Evolutionary conservation across 1,284 basidiomycete genomes (phyloP), one percentile per base, ranked within the genome.

Genomic region (Psilocybe mexicana): DNA sequence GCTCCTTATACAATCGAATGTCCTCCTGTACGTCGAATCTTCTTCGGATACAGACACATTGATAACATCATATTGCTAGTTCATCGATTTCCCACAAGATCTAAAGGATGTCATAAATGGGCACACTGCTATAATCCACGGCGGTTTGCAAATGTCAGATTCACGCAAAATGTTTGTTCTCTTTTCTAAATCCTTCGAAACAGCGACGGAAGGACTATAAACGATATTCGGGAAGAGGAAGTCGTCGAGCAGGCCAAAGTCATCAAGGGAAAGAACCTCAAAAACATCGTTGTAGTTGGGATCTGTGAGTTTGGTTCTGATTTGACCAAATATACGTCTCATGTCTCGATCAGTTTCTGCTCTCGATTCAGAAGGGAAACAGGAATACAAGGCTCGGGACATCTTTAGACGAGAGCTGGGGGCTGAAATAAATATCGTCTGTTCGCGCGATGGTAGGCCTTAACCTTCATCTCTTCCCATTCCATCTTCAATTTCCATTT

Each of bases 31-130:
- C 57, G 64, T 57, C 2, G 18, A n/a, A 28, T 10, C 11, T 18
- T 18, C n/a, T 25, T 6, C 6, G 3, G 6, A 8, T 24, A 14
- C 6, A 10, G 3, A 11, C 26, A n/a, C 23, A 2, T 40, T 45
- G 23, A 47, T 5, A 7, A 11, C 12, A 45, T 8, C 12, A 35
- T 35, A 35, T 51, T 68, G 69, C 1, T 70, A 79, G 48, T 81
- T 80, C 63, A 73, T 79, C 14, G 80, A 82, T 64, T 81, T 80
- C 58, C 80, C 79, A 3, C 62, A 63, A 18, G 70, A 74, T 28
- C 65, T 83, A 40, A 72, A 72, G 60, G 52, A 64, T 8, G 62
- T 82, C 14, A 76, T 79, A 43, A 71, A 79, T 44, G 78, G 78
- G 0, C 72, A 81, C 61, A 74, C 73, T 10, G 77, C 74, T 14